Conservation (phyloP, 75 land plant genomes). For the Picea sitchensis region DNA sequence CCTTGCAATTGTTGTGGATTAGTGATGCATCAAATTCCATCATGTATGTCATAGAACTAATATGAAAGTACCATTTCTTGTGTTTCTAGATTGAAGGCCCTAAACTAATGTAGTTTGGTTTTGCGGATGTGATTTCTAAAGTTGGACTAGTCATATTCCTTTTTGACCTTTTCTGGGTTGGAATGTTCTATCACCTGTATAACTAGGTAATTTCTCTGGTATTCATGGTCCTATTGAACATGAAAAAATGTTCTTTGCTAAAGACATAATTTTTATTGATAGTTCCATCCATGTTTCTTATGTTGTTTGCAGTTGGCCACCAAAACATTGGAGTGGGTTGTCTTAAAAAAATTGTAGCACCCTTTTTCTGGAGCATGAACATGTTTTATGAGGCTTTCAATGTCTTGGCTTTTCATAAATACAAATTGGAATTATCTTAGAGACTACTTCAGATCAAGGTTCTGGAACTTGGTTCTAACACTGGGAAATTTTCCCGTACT, state of each 20-base stretch:
- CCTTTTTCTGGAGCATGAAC: neutral
- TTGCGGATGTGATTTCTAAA: conserved; percentile 86
- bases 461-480: neutral
- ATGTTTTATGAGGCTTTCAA: neutral
- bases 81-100: conserved; percentile 88
- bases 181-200: conserved; percentile 98
- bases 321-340: conserved; percentile 47
- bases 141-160: conserved; percentile 80
- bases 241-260: no score
- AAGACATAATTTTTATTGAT: no score
- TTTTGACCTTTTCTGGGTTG: conserved; percentile 95
- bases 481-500: neutral
- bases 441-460: neutral
- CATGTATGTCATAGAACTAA: neutral
- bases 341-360: neutral
- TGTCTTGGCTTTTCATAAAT: neutral
- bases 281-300: no score
- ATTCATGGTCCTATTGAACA: neutral
- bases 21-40: neutral
- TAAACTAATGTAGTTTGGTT: conserved; percentile 70
- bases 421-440: neutral
- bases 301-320: conserved; percentile 29
- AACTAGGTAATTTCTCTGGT: conserved; percentile 66
- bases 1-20: neutral
- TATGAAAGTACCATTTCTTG: neutral